These are phyloP conservation scores for Zoysia matrella DNA, from an alignment of 202 grass and related monocot genomes.

Conservation along the genomic window DNA sequence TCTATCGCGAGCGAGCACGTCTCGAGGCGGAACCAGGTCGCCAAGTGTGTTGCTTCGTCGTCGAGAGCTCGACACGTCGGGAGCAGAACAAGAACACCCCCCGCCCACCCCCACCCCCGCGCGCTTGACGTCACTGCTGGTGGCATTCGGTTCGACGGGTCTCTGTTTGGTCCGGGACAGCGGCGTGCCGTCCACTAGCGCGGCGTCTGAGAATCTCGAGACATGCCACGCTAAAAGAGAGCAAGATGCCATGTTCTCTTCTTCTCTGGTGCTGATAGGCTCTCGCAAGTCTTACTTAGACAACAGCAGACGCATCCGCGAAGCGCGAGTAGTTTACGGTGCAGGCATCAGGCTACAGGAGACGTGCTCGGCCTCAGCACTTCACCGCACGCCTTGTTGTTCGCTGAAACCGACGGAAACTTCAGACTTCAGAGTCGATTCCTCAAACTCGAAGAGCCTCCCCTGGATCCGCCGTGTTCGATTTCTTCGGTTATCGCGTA, in stretches of 20 bases:
- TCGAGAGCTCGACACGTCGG: constrained; percentile 1
- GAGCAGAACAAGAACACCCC: neutral
- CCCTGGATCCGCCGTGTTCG: constrained; percentile 1
- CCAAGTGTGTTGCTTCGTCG: neutral
- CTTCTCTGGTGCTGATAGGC: neutral
- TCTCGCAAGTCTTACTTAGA: neutral
- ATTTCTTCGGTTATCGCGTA: neutral
- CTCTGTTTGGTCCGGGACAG: neutral
- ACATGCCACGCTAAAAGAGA: constrained; percentile 5
- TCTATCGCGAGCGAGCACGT: too few species aligned
- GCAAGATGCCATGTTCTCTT: neutral
- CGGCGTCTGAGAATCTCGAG: constrained; percentile 22
- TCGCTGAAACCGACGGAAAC: neutral
- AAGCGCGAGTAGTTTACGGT: too few species aligned
- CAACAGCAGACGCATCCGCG: neutral
- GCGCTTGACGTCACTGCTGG: neutral
- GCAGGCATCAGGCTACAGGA: too few species aligned
- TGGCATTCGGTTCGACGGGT: too few species aligned
- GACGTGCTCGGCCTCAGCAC: neutral
- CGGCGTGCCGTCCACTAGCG: constrained; percentile 18
- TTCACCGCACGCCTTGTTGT: neutral
- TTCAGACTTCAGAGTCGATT: too few species aligned
- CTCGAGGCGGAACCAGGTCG: too few species aligned
- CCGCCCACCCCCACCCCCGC: too few species aligned
- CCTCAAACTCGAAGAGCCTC: neutral